These are phyloP conservation scores for Tieghemiomyces parasiticus DNA, from an alignment of 192 early-diverging fungal species.

Conservation along the genomic window DNA sequence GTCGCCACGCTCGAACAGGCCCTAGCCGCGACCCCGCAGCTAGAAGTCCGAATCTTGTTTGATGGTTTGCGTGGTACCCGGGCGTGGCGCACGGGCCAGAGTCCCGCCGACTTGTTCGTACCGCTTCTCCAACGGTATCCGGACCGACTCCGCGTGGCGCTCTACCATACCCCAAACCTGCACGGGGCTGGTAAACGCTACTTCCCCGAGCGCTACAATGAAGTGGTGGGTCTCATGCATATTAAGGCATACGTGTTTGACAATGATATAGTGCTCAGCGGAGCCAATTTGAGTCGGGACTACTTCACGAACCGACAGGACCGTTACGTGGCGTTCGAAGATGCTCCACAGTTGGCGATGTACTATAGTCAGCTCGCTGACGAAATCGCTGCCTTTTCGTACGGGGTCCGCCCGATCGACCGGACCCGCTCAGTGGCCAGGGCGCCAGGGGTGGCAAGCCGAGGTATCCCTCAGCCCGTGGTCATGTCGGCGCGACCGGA, in stretches of 20 bases:
- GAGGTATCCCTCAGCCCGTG: too few species aligned
- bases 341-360: constrained; percentile 31
- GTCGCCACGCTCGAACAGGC: constrained; percentile 41
- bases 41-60: constrained; percentile 64
- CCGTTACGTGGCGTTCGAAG: constrained; percentile 65
- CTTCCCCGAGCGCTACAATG: constrained; percentile 79
- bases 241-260: constrained; percentile 86
- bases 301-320: constrained; percentile 96
- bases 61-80: constrained; percentile 84
- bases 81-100: constrained; percentile 18
- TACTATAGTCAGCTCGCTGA: constrained; percentile 60
- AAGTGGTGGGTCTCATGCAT: constrained; percentile 88
- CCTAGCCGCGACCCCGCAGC: constrained; percentile 24
- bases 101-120: constrained; percentile 49
- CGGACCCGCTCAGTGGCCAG: not conserved
- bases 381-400: constrained; percentile 48
- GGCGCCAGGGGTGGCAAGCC: too few species aligned
- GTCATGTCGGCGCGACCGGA: too few species aligned
- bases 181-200: constrained; percentile 45
- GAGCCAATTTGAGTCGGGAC: constrained; percentile 84
- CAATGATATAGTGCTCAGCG: constrained; percentile 49
- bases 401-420: constrained; percentile 17
- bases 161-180: constrained; percentile 85
- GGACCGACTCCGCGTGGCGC: constrained; percentile 42
- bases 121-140: constrained; percentile 50